Base-by-base conservation (phyloP, 1,284 basidiomycete species). In the Xanthoconium separans region DNA sequence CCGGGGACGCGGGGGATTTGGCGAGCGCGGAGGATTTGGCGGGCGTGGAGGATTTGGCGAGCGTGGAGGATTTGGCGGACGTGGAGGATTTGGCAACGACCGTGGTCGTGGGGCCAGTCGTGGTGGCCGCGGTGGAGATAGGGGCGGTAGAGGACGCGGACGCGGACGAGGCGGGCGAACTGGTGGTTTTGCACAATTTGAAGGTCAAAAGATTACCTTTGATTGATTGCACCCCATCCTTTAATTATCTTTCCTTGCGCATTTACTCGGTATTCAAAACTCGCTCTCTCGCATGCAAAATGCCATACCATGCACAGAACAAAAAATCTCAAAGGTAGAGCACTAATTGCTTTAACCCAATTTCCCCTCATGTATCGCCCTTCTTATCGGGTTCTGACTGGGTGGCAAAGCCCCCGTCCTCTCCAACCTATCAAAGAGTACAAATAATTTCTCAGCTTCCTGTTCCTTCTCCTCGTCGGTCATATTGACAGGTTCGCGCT, bases 391-490 rank as follows among this genome's bases (percentile, higher is more conserved):
- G 68, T 91, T 91, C 61, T 86, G 83, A 44, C 73, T 75, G 22
- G 82, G 74, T 15, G 80, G 75, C 50, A 91, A 65, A 47, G 83
- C 80, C 16, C 89, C 89, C 36, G 75, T 87, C 69, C 77, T 83
- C 69, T 94, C 90, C 62, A 97, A 76, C 47, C 93, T 77, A 59
- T 96, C 91, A 66, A 98, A 97, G 18, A 97, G 76, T 24, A 89
- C 85, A 65, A 96, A 93, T 43, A 98, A 75, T 65, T 87, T 87
- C 74, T 96, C 94, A 44, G 93, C 89, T 73, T 98, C 95, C 15
- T 75, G 75, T 66, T 95, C 91, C 70, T 94, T 95, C 76, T 97
- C 93, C 65, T 94, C 93, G 20, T 94, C 87, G 0, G 90, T 87
- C 93, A 97, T 94, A 41, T 85, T 81, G 20, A 71, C 46, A 37